These are phyloP conservation scores for Boletus vinaceobasis DNA, from an alignment of 768 basidiomycete genomes.

Conservation along the genomic window DNA sequence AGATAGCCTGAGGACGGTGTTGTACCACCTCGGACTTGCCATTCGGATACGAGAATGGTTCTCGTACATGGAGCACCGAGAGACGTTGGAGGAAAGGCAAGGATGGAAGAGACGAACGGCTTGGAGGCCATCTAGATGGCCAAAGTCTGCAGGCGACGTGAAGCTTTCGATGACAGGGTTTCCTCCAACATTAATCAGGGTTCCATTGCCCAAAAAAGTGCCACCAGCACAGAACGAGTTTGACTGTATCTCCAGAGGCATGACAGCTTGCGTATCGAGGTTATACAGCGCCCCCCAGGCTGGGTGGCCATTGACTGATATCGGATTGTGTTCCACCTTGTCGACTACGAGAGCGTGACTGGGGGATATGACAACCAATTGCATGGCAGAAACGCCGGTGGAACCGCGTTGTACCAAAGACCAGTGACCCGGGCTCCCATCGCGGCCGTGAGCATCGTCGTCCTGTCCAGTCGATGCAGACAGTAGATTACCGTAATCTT, in stretches of 20 bases:
- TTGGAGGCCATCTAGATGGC: slow-evolving; percentile 71
- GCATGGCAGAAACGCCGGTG: slow-evolving; percentile 80
- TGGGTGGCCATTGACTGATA: slow-evolving; percentile 69
- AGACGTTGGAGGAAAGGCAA: slow-evolving; percentile 47
- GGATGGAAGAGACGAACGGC: slow-evolving; percentile 70
- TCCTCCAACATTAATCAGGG: slow-evolving; percentile 75
- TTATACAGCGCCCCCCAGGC: slow-evolving; percentile 81
- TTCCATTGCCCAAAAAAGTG: slow-evolving; percentile 72
- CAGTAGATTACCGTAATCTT: background rate
- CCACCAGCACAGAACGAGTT: slow-evolving; percentile 90
- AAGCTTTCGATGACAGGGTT: slow-evolving; percentile 68
- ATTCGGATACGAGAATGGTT: slow-evolving; percentile 60
- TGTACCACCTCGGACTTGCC: slow-evolving; percentile 82
- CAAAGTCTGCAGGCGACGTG: slow-evolving; percentile 70
- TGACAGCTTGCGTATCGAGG: slow-evolving; percentile 57
- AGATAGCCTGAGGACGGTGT: slow-evolving; percentile 60
- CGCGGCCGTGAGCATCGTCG: background rate
- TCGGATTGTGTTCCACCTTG: slow-evolving; percentile 84
- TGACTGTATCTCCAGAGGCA: slow-evolving; percentile 61
- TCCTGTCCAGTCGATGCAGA: background rate
- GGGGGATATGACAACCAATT: slow-evolving; percentile 63
- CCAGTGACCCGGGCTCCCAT: slow-evolving; percentile 39
- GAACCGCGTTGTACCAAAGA: slow-evolving; percentile 58
- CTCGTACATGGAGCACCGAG: slow-evolving; percentile 62
- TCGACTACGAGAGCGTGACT: slow-evolving; percentile 73